Evolutionary conservation across 192 early-diverging fungal species (phyloP).

Genomic region (Spizellomyces sp.): DNA sequence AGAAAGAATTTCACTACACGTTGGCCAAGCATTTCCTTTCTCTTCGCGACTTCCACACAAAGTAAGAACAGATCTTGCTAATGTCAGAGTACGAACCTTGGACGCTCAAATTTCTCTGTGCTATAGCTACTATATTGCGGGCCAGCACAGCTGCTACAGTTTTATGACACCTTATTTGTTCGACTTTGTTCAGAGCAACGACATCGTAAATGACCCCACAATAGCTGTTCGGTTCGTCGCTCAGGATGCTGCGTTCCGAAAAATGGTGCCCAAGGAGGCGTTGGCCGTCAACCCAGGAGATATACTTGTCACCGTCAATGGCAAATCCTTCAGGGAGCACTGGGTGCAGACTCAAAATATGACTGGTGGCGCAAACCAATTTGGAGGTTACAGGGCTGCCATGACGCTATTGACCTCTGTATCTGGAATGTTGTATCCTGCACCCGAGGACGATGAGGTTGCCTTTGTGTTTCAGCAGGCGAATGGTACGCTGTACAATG

Average conservation of each 20-base stretch:
- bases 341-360: background rate
- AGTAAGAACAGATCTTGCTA: background rate
- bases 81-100: background rate
- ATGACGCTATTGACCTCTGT: background rate
- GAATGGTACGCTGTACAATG: background rate
- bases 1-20: constrained; percentile 29
- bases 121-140: constrained; percentile 22
- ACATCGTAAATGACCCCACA: constrained; percentile 15
- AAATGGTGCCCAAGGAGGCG: background rate
- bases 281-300: constrained; percentile 13
- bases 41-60: constrained; percentile 33
- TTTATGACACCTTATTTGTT: constrained; percentile 10
- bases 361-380: constrained; percentile 13
- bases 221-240: constrained; percentile 8
- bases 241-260: background rate
- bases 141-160: constrained; percentile 16
- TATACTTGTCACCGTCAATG: constrained; percentile 14
- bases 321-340: constrained; percentile 15
- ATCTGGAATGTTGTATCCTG: constrained; percentile 2
- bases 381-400: constrained; percentile 21
- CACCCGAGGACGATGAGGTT: constrained; percentile 18
- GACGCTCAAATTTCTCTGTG: background rate
- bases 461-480: constrained; percentile 9
- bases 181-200: constrained; percentile 14
- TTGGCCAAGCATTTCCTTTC: constrained; percentile 23